Evolutionary conservation across 345 rosid species (phyloP), one percentile per base, ranked within the genome.

Genomic region (Heritiera littoralis): DNA sequence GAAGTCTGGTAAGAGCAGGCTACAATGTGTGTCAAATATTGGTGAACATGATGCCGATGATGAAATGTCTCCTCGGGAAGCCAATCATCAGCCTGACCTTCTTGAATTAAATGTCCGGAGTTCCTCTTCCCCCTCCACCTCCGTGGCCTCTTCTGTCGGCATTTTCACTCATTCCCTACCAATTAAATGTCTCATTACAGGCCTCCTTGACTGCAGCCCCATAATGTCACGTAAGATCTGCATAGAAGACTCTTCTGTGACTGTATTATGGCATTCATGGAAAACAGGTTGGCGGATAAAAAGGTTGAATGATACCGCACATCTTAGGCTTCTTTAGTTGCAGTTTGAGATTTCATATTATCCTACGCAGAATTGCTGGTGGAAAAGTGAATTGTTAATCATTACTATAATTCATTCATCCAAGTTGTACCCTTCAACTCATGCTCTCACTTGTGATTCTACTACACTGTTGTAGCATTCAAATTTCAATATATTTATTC

Each of bases 241-340:
- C 79, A 86, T 93, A 78, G 97, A 92, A 28, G 98, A 95, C 86
- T 95, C 99, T 65, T 93, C 98, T 0, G 99, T 93, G 77, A 93
- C 93, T 0, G 92, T 93, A 77, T 83, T 95, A 63, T 94, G 88
- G 71, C 98, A 93, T 83, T 92, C 98, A 0, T 92, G 92, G 90
- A 89, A 77, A 88, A 89, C 88, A 3, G 99, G 99, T 6, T 95
- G 98, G 99, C 97, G 92, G 90, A 85, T 95, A 74, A 95, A 93
- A 86, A 88, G 95, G 70, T 72, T 92, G 79, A 95, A 95, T 71
- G 99, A 95, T 79, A 90, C 93, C 46, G 86, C 96, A 61, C 97
- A 95, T 84, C 90, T 95, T 60, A 92, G 96, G 86, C 91, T 93
- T 86, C 92, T 95, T 56, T 95, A 91, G 86, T 72, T 78, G 79